Evolutionary conservation across 176 grass and related monocot genomes (phyloP).

Genomic region (Eragrostis curvula): DNA sequence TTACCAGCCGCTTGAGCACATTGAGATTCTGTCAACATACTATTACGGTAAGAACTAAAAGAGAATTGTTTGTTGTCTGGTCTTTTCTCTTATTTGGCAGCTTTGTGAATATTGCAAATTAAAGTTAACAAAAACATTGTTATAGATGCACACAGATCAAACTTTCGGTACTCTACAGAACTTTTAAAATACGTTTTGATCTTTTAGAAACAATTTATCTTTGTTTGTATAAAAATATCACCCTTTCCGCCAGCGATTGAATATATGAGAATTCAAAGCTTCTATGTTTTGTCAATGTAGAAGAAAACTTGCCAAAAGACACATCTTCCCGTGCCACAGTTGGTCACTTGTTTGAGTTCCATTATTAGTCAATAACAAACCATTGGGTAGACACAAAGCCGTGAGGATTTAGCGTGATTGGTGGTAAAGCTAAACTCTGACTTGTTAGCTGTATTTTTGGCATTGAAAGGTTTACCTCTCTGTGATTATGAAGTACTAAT

Average conservation of each 20-base stretch:
- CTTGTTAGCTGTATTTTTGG: neutral
- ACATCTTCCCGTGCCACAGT: neutral
- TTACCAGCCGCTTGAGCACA: conserved; percentile 86
- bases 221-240: conserved; percentile 3
- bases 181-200: neutral
- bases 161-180: too few species aligned
- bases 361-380: neutral
- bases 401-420: neutral
- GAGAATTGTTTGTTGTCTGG: neutral
- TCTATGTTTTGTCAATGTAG: neutral
- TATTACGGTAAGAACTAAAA: conserved; percentile 73
- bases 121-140: neutral
- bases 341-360: neutral
- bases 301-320: neutral
- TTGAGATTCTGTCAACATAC: conserved; percentile 80
- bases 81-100: neutral
- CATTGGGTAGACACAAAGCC: neutral
- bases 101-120: neutral
- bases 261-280: neutral
- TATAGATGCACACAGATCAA: neutral
- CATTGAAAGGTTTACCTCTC: neutral
- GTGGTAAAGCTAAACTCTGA: neutral
- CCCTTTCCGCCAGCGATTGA: neutral
- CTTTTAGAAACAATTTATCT: neutral
- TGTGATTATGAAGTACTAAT: neutral